Base-by-base conservation (phyloP, 306 rosid genomes). In the Geum urbanum region DNA sequence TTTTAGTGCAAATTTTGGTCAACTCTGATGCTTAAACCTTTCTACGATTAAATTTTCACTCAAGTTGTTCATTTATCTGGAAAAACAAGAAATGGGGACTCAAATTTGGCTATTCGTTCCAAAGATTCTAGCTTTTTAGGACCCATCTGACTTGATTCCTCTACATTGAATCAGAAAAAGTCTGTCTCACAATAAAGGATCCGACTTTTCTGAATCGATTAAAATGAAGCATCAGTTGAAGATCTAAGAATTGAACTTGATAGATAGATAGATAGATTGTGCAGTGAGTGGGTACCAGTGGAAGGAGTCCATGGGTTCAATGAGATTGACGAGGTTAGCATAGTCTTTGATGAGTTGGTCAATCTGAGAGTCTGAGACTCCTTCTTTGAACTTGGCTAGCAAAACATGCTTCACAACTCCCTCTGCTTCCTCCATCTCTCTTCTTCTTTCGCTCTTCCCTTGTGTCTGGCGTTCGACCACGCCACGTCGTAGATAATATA, bases 301-400 rank as follows among this genome's bases (percentile, higher is more conserved):
- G 81, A 94, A 90, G 61, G 96, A 74, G 52, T 90, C 87, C 96
- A 94, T 90, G 60, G 90, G 46, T 6, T 85, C 86, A 52, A 88
- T 24, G 83, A 85, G 76, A 63, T 77, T 77, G 78, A 94, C 86
- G 78, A 94, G 95, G 49, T 83, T 87, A 64, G 96, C 90, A 58
- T 83, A 94, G 53, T 49, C 81, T 35, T 90, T 88, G 69, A 83
- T 86, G 48, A 88, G 88, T 19, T 86, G 64, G 3, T 90, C 82
- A 24, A 87, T 85, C 79, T 62, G 50, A 4, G 78, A 70, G 16
- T 79, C 77, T 3, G 86, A 6, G 6, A 69, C 51, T 7, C 80
- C 97, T 5, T 88, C 87, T 47, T 88, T 94, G 89, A 94, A 94
- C 84, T 87, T 94, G 5, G 69, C 89, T 0, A 94, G 16, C 71